Percentiles rank a stretch among this genome's conserved stretches.
Conservation (phyloP, 768 basidiomycete genomes). For the Podaxis mareebaensis region DNA sequence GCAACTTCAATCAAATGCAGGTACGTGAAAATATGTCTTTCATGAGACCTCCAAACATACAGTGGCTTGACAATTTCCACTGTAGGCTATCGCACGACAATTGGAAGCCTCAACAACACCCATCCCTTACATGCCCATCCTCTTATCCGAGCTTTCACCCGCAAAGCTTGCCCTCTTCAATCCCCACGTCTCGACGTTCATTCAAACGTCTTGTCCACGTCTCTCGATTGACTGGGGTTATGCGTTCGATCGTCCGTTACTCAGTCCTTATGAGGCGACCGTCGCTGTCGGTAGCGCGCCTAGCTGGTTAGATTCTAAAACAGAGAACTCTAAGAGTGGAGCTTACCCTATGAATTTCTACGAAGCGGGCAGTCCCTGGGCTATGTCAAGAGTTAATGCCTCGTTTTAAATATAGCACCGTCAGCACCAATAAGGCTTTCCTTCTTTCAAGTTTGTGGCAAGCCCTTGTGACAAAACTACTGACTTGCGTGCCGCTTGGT, state of each 20-base stretch:
- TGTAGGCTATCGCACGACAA: constrained; percentile 73
- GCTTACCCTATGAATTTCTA: no score
- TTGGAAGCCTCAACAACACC: constrained; percentile 51
- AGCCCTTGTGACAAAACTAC: not conserved
- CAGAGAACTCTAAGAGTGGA: no score
- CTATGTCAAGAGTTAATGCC: no score
- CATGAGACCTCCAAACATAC: not conserved
- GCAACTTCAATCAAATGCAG: constrained; percentile 86
- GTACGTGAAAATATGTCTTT: constrained; percentile 31
- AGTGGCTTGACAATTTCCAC: not conserved
- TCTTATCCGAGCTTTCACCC: constrained; percentile 96
- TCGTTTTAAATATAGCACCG: no score
- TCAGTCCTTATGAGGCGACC: constrained; percentile 92
- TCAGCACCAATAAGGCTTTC: constrained; percentile 46
- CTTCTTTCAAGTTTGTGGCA: constrained; percentile 33
- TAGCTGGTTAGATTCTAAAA: no score
- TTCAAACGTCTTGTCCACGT: constrained; percentile 96
- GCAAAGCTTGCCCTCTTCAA: constrained; percentile 86
- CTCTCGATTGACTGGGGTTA: constrained; percentile 99
- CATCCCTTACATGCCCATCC: constrained; percentile 82
- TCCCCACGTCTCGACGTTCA: constrained; percentile 81
- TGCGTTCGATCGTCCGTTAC: constrained; percentile 84
- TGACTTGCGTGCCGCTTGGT: no score
- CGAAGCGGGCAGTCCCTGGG: no score
- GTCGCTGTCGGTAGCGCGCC: no score